These are phyloP conservation scores for Naegleria lovaniensis DNA, from an alignment of 208 protist genomes.

Conservation along the genomic window DNA sequence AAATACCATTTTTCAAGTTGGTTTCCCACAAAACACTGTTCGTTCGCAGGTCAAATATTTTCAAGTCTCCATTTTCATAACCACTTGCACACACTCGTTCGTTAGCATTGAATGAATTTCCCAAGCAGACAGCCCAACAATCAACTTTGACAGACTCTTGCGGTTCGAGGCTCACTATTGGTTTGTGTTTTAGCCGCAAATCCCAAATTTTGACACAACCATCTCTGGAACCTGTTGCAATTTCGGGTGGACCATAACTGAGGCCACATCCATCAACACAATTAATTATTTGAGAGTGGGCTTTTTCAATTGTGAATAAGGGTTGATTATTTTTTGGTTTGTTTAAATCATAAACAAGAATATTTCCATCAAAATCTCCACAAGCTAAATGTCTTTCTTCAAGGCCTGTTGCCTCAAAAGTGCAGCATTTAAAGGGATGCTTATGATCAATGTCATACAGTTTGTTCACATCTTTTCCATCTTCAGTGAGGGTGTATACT, in stretches of 20 bases:
- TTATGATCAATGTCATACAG: conserved; percentile 51
- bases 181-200: conserved; percentile 65
- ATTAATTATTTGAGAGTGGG: conserved; percentile 83
- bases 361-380: conserved; percentile 74
- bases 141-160: conserved; percentile 58
- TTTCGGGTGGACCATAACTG: conserved; percentile 27
- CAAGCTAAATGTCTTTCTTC: conserved; percentile 48
- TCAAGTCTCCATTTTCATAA: conserved; percentile 90
- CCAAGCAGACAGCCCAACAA: conserved; percentile 83
- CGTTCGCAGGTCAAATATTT: conserved; percentile 82
- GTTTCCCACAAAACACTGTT: conserved; percentile 79
- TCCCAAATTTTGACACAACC: conserved; percentile 84
- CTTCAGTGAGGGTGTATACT: conserved; percentile 66
- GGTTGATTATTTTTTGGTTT: conserved; percentile 45
- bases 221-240: conserved; percentile 28
- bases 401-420: conserved; percentile 53
- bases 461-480: conserved; percentile 56
- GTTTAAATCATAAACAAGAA: conserved; percentile 68
- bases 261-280: conserved; percentile 68
- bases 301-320: conserved; percentile 50
- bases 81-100: conserved; percentile 79
- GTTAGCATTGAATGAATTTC: conserved; percentile 73
- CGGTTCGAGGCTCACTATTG: conserved; percentile 70
- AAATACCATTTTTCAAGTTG: conserved; percentile 82
- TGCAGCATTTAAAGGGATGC: conserved; percentile 76